Conservation (phyloP, 75 land plant genomes). For the Picea glauca region DNA sequence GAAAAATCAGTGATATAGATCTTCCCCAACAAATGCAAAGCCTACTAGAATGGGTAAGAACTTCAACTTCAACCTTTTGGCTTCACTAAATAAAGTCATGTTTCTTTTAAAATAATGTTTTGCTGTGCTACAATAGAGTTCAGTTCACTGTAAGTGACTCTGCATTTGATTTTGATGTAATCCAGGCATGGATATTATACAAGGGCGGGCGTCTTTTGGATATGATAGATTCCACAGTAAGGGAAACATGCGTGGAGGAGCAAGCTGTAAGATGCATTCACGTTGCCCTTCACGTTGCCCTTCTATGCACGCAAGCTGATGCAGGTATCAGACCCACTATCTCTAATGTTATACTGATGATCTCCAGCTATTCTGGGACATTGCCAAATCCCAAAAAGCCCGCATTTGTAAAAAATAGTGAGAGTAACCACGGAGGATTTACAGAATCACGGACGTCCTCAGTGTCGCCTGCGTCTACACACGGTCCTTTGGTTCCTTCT, state of each 20-base stretch:
- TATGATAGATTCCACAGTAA: not conserved
- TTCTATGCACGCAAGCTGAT: slow-evolving; percentile 11
- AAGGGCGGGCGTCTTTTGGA: not conserved
- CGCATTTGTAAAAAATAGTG: not conserved
- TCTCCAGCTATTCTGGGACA: not conserved
- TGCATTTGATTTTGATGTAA: not conserved
- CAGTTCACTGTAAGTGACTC: too few species aligned
- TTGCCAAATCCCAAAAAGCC: slow-evolving; percentile 1
- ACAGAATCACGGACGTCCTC: not conserved
- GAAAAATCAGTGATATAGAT: too few species aligned
- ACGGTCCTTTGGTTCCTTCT: too few species aligned
- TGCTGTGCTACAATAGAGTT: not conserved
- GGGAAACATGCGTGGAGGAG: not conserved
- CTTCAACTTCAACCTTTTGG: too few species aligned
- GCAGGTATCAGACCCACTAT: slow-evolving; percentile 2
- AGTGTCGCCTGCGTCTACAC: not conserved
- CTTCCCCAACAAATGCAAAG: too few species aligned
- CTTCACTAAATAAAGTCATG: too few species aligned
- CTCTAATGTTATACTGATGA: not conserved
- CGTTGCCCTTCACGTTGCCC: slow-evolving; percentile 4
- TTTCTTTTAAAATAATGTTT: not conserved
- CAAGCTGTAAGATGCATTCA: slow-evolving; percentile 13
- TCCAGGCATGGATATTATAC: not conserved
- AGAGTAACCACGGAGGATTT: not conserved
- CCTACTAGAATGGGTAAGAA: too few species aligned